Base-by-base conservation (phyloP, 768 basidiomycete species). In the Lactifluus hygrophoroides region DNA sequence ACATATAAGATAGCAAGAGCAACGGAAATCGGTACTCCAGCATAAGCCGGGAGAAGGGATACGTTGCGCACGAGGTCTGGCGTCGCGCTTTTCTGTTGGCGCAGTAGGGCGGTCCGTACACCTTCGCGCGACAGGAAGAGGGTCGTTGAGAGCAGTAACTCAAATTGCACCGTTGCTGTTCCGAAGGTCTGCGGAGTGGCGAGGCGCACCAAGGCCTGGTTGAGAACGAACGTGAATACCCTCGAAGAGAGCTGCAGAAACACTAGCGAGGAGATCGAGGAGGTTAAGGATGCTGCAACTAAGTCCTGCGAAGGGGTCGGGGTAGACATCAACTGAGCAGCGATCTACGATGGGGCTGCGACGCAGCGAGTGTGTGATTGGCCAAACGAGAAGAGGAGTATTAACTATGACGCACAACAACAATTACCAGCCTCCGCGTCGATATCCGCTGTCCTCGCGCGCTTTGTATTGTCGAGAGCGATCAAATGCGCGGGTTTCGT, bases 81-180 rank as follows among this genome's bases (percentile, higher is more conserved):
- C 17, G 52, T 32, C 5, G 13, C 32, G 34, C 19, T 34, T 32
- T 49, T 51, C 60, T 70, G 68, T 34, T 76, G 77, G n/a, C 94
- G 81, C 16, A 96, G 76, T 5, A 96, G 78, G 6, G 90, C 84
- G 68, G 87, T 90, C 40, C 96, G 79, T 8, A 98, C 80, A 17
- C 94, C 95, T 70, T 99, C 96, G n/a, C 96, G 78, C 34, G 87
- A 86, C 8, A 98, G 77, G 70, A 98, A 97, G 44, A 98, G 76
- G 66, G 94, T 89, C 11, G 93, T 93, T 64, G 86, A 90, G 46
- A 90, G 79, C 25, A 98, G 68, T 27, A 97, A 81, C 69, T 98
- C 96, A 71, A 98, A 93, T 66, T 96, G 94, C 61, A 99, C 88
- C 0, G 92, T 83, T 16, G 91, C 93, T 0, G 90, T 93, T 10